phyloP scores from a whole-genome alignment of 768 basidiomycete species.

The Lepiota venenata region DNA sequence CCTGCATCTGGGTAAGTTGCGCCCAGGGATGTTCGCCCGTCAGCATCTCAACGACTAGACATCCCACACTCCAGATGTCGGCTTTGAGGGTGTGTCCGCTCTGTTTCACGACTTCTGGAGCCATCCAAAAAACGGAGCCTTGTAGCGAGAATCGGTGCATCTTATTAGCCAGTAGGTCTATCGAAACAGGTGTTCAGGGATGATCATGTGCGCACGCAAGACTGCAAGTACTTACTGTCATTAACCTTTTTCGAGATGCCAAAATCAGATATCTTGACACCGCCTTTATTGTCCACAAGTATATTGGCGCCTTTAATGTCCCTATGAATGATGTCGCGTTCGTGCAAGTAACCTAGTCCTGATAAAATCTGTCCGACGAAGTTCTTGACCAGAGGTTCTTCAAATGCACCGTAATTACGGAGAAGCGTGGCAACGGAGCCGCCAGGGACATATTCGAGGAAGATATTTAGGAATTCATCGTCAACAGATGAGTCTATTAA shows the following conservation, averaged over 20 bases:
- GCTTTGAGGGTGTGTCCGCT: constrained; percentile 88
- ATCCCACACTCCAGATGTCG: constrained; percentile 96
- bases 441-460: constrained; percentile 95
- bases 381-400: constrained; percentile 87
- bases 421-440: constrained; percentile 90
- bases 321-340: constrained; percentile 92
- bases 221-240: constrained; percentile 63
- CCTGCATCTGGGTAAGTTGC: constrained; percentile 97
- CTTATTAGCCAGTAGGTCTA: constrained; percentile 52
- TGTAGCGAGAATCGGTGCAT: constrained; percentile 91
- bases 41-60: constrained; percentile 94
- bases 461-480: constrained; percentile 89
- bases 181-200: not conserved
- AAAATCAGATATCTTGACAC: constrained; percentile 96
- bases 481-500: constrained; percentile 87
- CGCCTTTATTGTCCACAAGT: constrained; percentile 96
- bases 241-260: constrained; percentile 98
- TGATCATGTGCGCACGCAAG: not conserved
- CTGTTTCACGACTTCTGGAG: constrained; percentile 97
- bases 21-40: constrained; percentile 97
- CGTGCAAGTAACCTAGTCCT: constrained; percentile 88
- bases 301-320: constrained; percentile 99
- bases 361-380: constrained; percentile 91
- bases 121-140: constrained; percentile 99
- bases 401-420: constrained; percentile 91